phyloP scores from a whole-genome alignment of 495 filamentous ascomycete genomes.

The Hypoxylon fuscum region DNA sequence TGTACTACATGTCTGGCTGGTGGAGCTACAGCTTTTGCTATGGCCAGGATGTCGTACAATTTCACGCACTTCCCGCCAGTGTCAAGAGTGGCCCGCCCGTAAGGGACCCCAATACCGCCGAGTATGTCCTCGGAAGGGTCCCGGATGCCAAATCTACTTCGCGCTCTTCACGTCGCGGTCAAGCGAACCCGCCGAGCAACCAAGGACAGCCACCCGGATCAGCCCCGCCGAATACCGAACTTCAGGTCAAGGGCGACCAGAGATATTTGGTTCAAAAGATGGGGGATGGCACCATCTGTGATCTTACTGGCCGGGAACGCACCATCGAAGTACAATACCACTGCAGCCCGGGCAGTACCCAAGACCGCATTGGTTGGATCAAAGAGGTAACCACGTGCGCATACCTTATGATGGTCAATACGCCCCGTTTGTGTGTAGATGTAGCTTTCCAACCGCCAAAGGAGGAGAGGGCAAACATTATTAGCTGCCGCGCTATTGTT shows the following conservation, averaged over 20 bases:
- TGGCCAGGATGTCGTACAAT: conserved; percentile 85
- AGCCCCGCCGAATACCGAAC: conserved; percentile 64
- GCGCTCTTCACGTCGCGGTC: conserved; percentile 43
- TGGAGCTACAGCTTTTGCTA: conserved; percentile 99
- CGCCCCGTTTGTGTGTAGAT: conserved; percentile 90
- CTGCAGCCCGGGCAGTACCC: conserved; percentile 77
- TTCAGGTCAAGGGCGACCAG: conserved; percentile 83
- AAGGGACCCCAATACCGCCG: conserved; percentile 78
- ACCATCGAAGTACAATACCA: conserved; percentile 93
- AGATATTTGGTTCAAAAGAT: conserved; percentile 92
- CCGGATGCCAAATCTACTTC: conserved; percentile 38
- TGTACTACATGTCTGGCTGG: conserved; percentile 93
- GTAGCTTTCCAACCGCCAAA: conserved; percentile 90
- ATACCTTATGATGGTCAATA: conserved; percentile 95
- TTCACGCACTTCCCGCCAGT: conserved; percentile 79
- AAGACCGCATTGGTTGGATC: conserved; percentile 90
- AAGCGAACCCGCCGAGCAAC: conserved; percentile 41
- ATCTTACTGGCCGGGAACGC: conserved; percentile 84
- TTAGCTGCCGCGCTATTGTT: conserved; percentile 80
- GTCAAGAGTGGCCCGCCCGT: conserved; percentile 70
- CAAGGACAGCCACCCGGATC: conserved; percentile 49
- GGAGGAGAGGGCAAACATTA: conserved; percentile 77
- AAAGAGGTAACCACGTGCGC: conserved; percentile 94
- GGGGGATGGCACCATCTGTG: conserved; percentile 86
- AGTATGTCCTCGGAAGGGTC: conserved; percentile 77